Conservation (phyloP, 768 basidiomycete species). For the Cubamyces sp. region DNA sequence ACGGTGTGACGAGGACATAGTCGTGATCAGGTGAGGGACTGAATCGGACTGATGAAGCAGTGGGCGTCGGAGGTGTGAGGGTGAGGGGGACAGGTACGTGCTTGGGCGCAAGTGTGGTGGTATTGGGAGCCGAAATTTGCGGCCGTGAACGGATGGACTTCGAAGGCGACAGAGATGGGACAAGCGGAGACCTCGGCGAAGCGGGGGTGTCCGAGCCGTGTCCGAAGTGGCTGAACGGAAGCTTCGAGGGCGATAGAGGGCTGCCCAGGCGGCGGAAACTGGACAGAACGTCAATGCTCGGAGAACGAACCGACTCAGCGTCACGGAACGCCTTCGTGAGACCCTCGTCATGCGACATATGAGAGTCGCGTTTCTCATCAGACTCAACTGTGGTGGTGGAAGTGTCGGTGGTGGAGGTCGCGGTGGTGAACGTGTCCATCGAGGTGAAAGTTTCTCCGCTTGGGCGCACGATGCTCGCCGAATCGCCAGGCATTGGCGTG, state of each 20-base stretch:
- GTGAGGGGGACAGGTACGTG: constrained; percentile 31
- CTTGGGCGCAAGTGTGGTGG: constrained; percentile 26
- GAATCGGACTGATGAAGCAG: constrained; percentile 6
- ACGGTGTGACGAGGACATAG: constrained; percentile 28
- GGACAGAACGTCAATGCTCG: constrained; percentile 33
- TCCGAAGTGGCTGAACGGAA: constrained; percentile 7
- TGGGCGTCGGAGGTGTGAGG: constrained; percentile 29
- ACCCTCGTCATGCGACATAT: constrained; percentile 17
- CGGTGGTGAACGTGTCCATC: constrained; percentile 13
- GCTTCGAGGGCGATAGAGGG: constrained; percentile 13
- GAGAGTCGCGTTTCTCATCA: constrained; percentile 19
- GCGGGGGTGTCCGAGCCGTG: constrained; percentile 3
- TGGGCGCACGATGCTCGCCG: constrained; percentile 8
- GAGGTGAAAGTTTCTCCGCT: constrained; percentile 21
- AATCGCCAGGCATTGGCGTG: constrained; percentile 19
- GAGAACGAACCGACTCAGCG: constrained; percentile 32
- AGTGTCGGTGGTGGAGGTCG: constrained; percentile 7
- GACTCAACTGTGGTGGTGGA: constrained; percentile 17
- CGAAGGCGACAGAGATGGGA: constrained; percentile 9
- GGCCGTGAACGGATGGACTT: constrained; percentile 26
- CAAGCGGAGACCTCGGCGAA: constrained; percentile 16
- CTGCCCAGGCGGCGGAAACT: constrained; percentile 29
- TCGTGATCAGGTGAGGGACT: constrained; percentile 23
- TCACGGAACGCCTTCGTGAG: constrained; percentile 33
- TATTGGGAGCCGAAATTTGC: constrained; percentile 35